Conservation (phyloP, 2,329 filamentous ascomycete species). For the Dothistroma pini region DNA sequence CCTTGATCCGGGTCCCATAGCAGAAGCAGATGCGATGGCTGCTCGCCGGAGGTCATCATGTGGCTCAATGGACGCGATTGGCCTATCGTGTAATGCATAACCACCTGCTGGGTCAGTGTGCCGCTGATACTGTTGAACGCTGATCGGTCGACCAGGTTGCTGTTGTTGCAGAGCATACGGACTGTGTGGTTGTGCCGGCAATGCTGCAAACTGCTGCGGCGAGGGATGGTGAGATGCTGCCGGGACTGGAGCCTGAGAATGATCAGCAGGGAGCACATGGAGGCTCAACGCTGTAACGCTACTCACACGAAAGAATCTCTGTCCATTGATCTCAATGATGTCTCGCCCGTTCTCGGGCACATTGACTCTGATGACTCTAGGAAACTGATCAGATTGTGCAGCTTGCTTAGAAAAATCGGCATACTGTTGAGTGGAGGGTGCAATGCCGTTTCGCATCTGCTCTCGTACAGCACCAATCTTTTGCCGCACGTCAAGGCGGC, state of each 20-base stretch:
- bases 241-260: background rate
- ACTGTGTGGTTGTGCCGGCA: background rate
- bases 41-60: constrained; percentile 19
- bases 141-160: background rate
- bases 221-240: background rate
- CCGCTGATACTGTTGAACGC: constrained; percentile 3
- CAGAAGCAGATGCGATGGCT: constrained; percentile 14
- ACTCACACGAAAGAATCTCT: constrained; percentile 4
- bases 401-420: background rate
- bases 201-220: background rate
- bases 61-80: constrained; percentile 25
- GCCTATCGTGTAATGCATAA: constrained; percentile 16
- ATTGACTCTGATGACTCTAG: constrained; percentile 1
- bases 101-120: constrained; percentile 5
- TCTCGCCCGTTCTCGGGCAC: background rate
- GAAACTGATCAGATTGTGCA: background rate
- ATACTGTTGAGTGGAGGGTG: background rate
- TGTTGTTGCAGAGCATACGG: background rate
- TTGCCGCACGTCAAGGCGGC: constrained; percentile 17
- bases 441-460: constrained; percentile 18
- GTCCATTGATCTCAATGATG: constrained; percentile 4
- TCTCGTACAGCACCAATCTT: constrained; percentile 21
- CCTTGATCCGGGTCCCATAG: background rate
- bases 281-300: background rate
- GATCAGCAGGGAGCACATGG: background rate